These are phyloP conservation scores for Coniochaeta sp. DNA, from an alignment of 2,329 filamentous ascomycete species.

Conservation along the genomic window DNA sequence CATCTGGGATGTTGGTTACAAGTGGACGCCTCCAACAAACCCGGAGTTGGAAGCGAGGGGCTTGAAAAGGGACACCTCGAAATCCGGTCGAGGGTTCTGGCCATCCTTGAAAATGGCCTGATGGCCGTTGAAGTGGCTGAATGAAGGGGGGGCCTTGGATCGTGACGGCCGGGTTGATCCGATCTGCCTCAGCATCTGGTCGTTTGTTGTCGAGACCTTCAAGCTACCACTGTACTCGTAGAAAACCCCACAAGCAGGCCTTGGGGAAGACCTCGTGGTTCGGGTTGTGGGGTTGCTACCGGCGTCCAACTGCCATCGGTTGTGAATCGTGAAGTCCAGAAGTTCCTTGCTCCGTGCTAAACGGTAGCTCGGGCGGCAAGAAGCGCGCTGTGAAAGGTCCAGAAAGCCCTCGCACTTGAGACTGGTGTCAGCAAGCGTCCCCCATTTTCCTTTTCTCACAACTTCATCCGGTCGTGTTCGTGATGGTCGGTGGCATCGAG, in stretches of 20 bases:
- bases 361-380: slow-evolving; percentile 29
- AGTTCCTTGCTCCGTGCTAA: too few species aligned
- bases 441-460: background rate
- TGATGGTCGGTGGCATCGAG: background rate
- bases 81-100: background rate
- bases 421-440: slow-evolving; percentile 14
- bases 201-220: background rate
- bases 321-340: background rate
- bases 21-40: background rate
- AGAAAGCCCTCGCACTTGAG: slow-evolving; percentile 5
- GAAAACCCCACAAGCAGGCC: background rate
- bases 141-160: background rate
- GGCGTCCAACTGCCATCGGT: background rate
- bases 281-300: background rate
- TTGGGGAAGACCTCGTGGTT: background rate
- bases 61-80: background rate
- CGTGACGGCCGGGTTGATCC: background rate
- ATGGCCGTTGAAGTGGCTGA: background rate
- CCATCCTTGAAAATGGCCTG: background rate
- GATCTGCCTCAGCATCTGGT: background rate
- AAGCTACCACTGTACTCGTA: background rate
- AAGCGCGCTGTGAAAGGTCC: slow-evolving; percentile 34
- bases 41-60: background rate
- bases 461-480: background rate
- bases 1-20: background rate